Base-by-base conservation (phyloP, 1,284 basidiomycete species). In the Malassezia nana region DNA sequence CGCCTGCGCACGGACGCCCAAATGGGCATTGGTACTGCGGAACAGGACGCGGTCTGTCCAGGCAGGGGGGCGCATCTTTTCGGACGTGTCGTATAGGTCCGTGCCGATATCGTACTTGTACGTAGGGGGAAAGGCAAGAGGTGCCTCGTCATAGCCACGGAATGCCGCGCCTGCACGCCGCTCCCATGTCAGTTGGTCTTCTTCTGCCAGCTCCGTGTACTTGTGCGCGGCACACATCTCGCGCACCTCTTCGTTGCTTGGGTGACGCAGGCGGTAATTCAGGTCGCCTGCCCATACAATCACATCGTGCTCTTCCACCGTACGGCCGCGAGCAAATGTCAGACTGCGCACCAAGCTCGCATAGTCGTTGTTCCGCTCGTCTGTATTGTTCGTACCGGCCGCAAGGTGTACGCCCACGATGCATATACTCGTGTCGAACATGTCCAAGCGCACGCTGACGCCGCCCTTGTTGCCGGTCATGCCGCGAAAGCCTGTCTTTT, bases 351-450 rank as follows among this genome's bases (percentile, higher is more conserved):
- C 79, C 57, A 99, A 92, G 6, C 91, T 96, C 58, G 81, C 78
- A 67, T 91, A 98, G 75, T 99, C 94, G 26, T 83, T 81, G 67
- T 96, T 92, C 15, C 94, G 81, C 73, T 98, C 92, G 20, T 86
- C 84, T 9, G 87, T 79, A 65, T 92, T 94, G 6, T 79, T 74
- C 66, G 92, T 89, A 3, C 94, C 94, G 6, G 94, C 91, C 13
- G 94, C 90, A 42, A 98, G 80, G 75, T 98, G 94, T 0, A 88
- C 87, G 0, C 92, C 95, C 65, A 99, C 77, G 76, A 98, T 90
- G 76, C 94, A 98, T 66, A 98, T 84, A 43, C 82, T 85, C 6
- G 90, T 87, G 69, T 94, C 89, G 65, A 85, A 81, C 63, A 88
- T 86, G 38, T 95, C 85, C 55, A 99, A 78, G 18, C 94, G 84